Evolutionary conservation across 2,329 filamentous ascomycete genomes (phyloP), one percentile per base, ranked within the genome.

Genomic region (Pseudogymnoascus sp.): DNA sequence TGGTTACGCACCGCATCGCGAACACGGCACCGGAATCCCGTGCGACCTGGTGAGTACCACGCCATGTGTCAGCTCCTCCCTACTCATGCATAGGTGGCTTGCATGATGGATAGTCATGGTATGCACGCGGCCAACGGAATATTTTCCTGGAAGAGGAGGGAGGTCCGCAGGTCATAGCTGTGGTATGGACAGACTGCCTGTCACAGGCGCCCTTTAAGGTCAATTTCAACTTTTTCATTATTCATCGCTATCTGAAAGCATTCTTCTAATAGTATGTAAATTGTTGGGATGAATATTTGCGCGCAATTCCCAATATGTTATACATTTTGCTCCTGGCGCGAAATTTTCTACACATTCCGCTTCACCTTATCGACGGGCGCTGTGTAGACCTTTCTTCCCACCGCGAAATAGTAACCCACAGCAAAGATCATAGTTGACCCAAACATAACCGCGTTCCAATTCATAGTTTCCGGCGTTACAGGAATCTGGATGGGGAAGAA

Each of bases 401-500:
- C 69, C 11, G 74, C 63, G 3, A 71, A 14, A 68, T 78, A 78
- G 67, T 70, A 62, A 4, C 67, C 48, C 0, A 66, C 64, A 19
- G 65, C 67, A 28, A 69, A 19, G 11, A 67, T 6, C 43, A 72
- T 63, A 14, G 70, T 67, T 1, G 61, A 66, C 1, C 60, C 62
- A 67, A 68, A 72, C 1, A 71, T 66, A 16, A 65, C 64, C 4
- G 68, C 68, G 3, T 66, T 68, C 70, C 68, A 84, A 69, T 84
- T 84, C 75, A 83, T 82, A 2, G 75, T 76, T 13, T 68, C 68
- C 1, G 74, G 69, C 1, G 72, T 76, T 1, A 79, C 76, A 1
- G 72, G 67, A 37, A 76, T 71, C 2, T 68, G 64, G 0, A 73
- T 68, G 0, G 82, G 82, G 71, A 81, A 83, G 66, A 81, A 81